A percentile compares a stretch with the other conserved stretches of the same genome.
Conservation (phyloP, 768 basidiomycete species). For the Xerocomus potaroensis region DNA sequence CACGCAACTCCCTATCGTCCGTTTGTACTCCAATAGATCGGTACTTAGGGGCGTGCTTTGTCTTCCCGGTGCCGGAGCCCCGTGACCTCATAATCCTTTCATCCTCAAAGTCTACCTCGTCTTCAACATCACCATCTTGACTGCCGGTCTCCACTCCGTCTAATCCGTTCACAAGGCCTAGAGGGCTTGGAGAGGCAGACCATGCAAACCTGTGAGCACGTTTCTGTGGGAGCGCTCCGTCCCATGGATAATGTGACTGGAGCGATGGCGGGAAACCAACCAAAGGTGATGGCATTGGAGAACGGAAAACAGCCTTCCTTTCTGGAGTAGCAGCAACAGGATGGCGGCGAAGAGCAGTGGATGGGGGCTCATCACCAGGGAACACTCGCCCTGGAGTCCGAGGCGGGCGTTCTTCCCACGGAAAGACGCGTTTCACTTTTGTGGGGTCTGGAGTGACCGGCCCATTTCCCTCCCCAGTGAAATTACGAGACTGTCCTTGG, state of each 20-base stretch:
- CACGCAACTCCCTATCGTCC: constrained; percentile 46
- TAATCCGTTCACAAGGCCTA: constrained; percentile 23
- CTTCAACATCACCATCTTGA: constrained; percentile 79
- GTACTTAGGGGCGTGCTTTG: constrained; percentile 41
- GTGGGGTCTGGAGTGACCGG: constrained; percentile 61
- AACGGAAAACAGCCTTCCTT: constrained; percentile 12
- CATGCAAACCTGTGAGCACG: constrained; percentile 63
- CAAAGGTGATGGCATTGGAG: constrained; percentile 32
- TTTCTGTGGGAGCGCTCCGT: constrained; percentile 71
- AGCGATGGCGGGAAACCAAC: constrained; percentile 53
- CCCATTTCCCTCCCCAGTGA: constrained; percentile 40
- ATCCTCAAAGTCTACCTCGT: constrained; percentile 60
- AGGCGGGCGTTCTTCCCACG: constrained; percentile 87
- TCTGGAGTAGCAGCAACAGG: constrained; percentile 31
- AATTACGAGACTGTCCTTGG: constrained; percentile 71
- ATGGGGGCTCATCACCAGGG: constrained; percentile 57
- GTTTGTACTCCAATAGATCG: constrained; percentile 72
- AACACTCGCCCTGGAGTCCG: constrained; percentile 67
- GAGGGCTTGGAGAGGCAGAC: constrained; percentile 39
- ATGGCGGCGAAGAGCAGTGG: constrained; percentile 31
- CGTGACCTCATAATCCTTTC: constrained; percentile 30
- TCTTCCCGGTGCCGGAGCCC: constrained; percentile 28
- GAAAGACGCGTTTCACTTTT: constrained; percentile 80
- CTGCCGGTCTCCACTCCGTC: constrained; percentile 62
- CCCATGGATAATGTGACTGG: constrained; percentile 81